Evolutionary conservation across 768 basidiomycete genomes (phyloP), one percentile per base, ranked within the genome.

Genomic region (Xanthoconium purpureum): DNA sequence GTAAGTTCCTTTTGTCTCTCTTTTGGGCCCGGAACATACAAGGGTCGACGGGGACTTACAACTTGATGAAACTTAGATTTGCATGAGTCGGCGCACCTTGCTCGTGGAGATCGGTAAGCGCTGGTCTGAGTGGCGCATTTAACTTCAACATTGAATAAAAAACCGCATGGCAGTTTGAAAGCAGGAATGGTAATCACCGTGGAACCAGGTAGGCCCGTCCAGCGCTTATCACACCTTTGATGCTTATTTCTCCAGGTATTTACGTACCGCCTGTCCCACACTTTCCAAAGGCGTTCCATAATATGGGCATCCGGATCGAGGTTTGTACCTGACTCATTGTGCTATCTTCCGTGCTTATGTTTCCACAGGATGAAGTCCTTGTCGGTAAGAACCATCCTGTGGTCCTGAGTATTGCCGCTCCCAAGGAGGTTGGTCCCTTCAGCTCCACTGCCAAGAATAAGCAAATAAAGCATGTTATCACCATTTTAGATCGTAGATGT

Each of bases 231-330:
- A 38, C 32, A 17, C 36, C 29, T 43, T 36, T 24, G 59, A 60
- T 43, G 44, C 42, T 47, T 54, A 38, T 54, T 45, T 52, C 46
- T 48, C 57, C 66, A 81, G 94, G 91, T 1, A 80, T 96, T 33
- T 98, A 97, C 66, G 91, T 99, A 38, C 97, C 96, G 4, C 84
- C 87, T 1, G 78, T 81, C 8, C 66, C 84, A 3, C 75, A 83
- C 44, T 98, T 91, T 71, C 97, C 96, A 3, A 88, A 82, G 60
- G 82, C 83, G 50, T 98, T 94, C 72, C 94, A 96, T 63, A 89
- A 93, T 60, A 81, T 97, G 30, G 94, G 91, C 8, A 87, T 98
- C 56, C 84, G 96, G 45, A 93, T 99, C 64, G 96, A 96, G 80
- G 90, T 87, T 54, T 39, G 8, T 45, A 39, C 29, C 42, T 38